Conservation (phyloP, 768 basidiomycete genomes). For the Amanita muscaria region DNA sequence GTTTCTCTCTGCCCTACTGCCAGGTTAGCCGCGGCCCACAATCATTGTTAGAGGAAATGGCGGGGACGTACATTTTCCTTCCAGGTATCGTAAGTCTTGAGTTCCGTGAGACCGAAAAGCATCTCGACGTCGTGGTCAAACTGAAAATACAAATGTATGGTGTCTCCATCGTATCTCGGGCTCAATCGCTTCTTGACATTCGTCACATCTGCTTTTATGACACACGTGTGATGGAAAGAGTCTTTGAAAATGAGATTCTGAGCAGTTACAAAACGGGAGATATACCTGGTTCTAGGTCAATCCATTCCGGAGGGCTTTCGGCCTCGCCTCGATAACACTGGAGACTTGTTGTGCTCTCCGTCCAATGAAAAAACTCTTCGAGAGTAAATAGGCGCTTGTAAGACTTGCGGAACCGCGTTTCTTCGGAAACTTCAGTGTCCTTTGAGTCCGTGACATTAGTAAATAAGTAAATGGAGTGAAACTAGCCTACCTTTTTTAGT, state of each 20-base stretch:
- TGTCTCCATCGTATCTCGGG: not conserved
- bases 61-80: conserved; percentile 24
- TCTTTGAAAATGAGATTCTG: not conserved
- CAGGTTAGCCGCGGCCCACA: too few species aligned
- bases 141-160: conserved; percentile 14
- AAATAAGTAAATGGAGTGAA: not conserved
- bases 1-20: too few species aligned
- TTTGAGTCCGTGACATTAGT: not conserved
- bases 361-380: conserved; percentile 8
- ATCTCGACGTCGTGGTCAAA: conserved; percentile 31
- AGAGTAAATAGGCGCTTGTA: conserved; percentile 5
- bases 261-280: not conserved
- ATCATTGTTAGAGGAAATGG: too few species aligned
- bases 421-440: conserved; percentile 18
- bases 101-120: conserved; percentile 35
- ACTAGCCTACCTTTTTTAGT: conserved; percentile 6
- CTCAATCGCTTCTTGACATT: conserved; percentile 6
- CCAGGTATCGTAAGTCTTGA: conserved; percentile 40
- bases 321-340: conserved; percentile 16
- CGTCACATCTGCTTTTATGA: conserved; percentile 16
- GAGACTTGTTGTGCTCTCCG: conserved; percentile 2
- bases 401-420: conserved; percentile 15
- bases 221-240: conserved; percentile 15
- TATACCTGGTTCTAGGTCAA: conserved; percentile 16
- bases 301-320: conserved; percentile 13